Percentiles rank a stretch among this genome's conserved stretches.
Conservation (phyloP, 1,139 yeast genomes). For the Taiozyma onychis region DNA sequence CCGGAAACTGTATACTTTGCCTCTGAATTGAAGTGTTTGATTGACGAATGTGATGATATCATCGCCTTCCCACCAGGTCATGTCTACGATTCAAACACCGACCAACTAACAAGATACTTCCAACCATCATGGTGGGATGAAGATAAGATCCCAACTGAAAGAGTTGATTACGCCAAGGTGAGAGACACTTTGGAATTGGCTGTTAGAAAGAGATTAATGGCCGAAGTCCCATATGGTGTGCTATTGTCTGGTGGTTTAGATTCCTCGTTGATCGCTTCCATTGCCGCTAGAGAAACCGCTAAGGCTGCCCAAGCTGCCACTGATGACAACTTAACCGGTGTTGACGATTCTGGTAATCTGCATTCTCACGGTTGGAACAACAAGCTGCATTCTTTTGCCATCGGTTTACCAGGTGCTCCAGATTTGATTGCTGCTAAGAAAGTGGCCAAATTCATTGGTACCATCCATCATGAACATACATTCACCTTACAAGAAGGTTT, state of each 20-base stretch:
- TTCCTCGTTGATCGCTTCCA: constrained; percentile 91
- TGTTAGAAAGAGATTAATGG: constrained; percentile 98
- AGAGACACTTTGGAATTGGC: constrained; percentile 87
- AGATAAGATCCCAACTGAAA: constrained; percentile 61
- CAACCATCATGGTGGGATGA: constrained; percentile 94
- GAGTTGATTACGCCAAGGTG: constrained; percentile 64
- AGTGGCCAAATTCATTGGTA: constrained; percentile 92
- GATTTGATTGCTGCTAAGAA: constrained; percentile 94
- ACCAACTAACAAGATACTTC: constrained; percentile 79
- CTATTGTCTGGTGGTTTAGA: constrained; percentile 95
- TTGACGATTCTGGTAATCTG: constrained; percentile 81
- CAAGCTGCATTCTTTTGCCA: constrained; percentile 89
- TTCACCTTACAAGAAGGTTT: constrained; percentile 95
- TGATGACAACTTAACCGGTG: constrained; percentile 74
- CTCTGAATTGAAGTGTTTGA: constrained; percentile 87
- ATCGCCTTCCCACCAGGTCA: constrained; percentile 98
- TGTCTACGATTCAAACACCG: constrained; percentile 88
- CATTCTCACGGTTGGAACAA: constrained; percentile 77
- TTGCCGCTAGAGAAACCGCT: constrained; percentile 93
- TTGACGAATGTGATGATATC: constrained; percentile 91
- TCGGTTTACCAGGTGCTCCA: constrained; percentile 97
- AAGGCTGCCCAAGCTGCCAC: constrained; percentile 49
- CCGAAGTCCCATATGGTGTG: constrained; percentile 98
- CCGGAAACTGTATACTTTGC: constrained; percentile 86
- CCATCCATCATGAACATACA: constrained; percentile 96